Conservation (phyloP, 257 asterid species). For the Solanum stenotomum region DNA sequence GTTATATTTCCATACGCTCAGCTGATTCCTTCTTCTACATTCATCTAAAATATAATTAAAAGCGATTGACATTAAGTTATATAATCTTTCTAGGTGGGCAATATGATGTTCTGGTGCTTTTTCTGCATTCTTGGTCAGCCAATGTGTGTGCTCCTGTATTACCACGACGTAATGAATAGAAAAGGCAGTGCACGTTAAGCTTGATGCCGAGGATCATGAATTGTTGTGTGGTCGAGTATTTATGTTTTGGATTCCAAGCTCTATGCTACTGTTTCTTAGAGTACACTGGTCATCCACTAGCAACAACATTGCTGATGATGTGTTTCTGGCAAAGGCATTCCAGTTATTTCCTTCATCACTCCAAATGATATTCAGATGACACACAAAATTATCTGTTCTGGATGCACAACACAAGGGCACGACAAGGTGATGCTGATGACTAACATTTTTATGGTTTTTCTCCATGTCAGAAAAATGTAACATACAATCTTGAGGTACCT, state of each 20-base stretch:
- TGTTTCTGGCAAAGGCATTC: background rate
- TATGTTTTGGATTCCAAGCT: background rate
- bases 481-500: background rate
- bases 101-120: conserved; percentile 89
- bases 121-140: conserved; percentile 96
- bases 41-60: background rate
- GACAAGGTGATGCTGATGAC: background rate
- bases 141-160: conserved; percentile 78
- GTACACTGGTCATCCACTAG: background rate
- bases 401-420: background rate
- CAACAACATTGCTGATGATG: background rate
- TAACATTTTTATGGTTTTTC: background rate
- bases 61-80: background rate
- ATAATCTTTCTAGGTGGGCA: conserved; percentile 65
- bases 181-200: conserved; percentile 9
- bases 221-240: background rate
- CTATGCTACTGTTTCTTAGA: background rate
- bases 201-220: background rate
- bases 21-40: background rate
- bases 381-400: background rate
- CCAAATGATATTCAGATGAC: background rate
- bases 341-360: background rate
- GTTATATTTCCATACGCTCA: background rate
- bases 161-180: conserved; percentile 91
- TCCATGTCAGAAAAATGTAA: background rate